Evolutionary conservation across 495 filamentous ascomycete species (phyloP), one percentile per base, ranked within the genome.

Genomic region (Neurospora sp.): DNA sequence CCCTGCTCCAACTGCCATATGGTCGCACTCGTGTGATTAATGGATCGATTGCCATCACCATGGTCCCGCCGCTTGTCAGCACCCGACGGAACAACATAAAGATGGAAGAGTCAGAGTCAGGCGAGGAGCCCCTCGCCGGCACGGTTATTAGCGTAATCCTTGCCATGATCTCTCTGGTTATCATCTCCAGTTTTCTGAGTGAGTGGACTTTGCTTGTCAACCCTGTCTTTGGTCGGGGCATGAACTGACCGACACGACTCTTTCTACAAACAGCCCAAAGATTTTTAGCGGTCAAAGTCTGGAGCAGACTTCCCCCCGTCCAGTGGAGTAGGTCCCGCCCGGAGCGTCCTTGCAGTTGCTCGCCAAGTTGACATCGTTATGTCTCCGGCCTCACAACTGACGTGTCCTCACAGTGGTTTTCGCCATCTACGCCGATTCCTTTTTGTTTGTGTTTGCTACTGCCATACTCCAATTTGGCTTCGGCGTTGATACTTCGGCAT

Each of bases 361-460:
- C 70, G 21, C 5, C 3, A 59, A 59, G 21, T 34, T 11, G 24
- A 34, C 3, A 39, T 70, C 4, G 28, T 19, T 19, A 10, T 34
- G 15, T 62, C 54, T 54, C 28, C 54, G 3, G 3, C 5, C 15
- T 66, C 54, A 66, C 13, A 66, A 40, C 13, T 39, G 39, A 62
- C 21, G 21, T 70, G 3, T 36, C 19, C 39, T 8, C 17, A 21
- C 45, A 88, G 86, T 88, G 62, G 81, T 87, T 39, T 81, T 88
- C 69, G 74, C 81, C 10, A 87, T 89, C 34, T 88, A 87, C 74
- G 42, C 78, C 70, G 85, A 88, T 73, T 88, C 86, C 21, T 83
- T 82, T 69, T 40, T 83, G 34, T 89, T 89, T 74, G 83, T 86
- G 19, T 82, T 85, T 71, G 83, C 80, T n/a, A 84, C 85, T 17